Evolutionary conservation across 2,329 filamentous ascomycete species (phyloP).

Genomic region (Colletotrichum sp.): DNA sequence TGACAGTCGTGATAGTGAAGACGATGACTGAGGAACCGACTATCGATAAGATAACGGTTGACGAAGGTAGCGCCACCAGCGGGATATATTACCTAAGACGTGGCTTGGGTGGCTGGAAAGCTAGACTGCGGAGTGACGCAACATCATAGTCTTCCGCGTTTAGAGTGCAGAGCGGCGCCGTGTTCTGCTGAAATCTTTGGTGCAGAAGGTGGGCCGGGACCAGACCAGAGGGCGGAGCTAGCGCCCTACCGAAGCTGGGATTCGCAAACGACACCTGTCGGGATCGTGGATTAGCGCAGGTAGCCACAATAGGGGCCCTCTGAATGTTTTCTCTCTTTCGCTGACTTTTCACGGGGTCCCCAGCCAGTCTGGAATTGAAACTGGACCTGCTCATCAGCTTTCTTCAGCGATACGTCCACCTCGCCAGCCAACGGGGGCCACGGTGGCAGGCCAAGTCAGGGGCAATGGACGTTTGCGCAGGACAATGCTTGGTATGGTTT

Average conservation of each 20-base stretch:
- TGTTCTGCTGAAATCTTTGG: background rate
- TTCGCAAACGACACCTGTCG: background rate
- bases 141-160: background rate
- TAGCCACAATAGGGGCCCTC: slow-evolving; percentile 20
- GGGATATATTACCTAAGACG: background rate
- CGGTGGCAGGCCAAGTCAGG: background rate
- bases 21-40: background rate
- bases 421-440: background rate
- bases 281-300: background rate
- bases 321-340: background rate
- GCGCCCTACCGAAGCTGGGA: background rate
- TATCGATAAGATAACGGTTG: background rate
- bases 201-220: background rate
- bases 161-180: background rate
- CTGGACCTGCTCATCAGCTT: background rate
- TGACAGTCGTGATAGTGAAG: background rate
- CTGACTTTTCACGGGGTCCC: background rate
- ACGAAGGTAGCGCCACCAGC: background rate
- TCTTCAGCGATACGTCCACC: background rate
- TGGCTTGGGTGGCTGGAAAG: background rate
- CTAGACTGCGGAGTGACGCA: slow-evolving; percentile 1
- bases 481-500: background rate
- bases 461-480: background rate
- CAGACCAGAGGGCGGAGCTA: background rate
- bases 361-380: slow-evolving; percentile 15